Evolutionary conservation across 305 asterid genomes (phyloP).

Genomic region (Galium porrigens): DNA sequence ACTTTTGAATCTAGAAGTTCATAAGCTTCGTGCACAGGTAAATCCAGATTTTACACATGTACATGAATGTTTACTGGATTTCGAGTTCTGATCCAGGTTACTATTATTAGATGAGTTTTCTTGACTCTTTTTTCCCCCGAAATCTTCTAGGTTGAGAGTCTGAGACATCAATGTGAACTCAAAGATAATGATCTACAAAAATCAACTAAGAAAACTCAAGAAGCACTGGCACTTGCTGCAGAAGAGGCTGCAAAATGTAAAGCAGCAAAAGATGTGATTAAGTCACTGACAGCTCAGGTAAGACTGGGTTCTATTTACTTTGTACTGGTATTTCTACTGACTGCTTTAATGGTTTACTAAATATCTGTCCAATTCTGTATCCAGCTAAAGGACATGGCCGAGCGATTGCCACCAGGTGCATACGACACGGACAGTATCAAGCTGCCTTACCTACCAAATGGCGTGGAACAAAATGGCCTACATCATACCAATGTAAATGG

Average conservation of each 20-base stretch:
- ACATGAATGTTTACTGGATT: conserved; percentile 3
- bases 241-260: conserved; percentile 86
- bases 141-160: conserved; percentile 38
- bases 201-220: conserved; percentile 62
- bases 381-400: conserved; percentile 95
- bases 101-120: background rate
- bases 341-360: conserved; percentile 7
- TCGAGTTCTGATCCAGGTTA: conserved; percentile 1
- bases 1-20: conserved; percentile 72
- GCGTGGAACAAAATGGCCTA: conserved; percentile 44
- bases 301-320: conserved; percentile 8
- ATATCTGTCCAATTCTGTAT: conserved; percentile 5
- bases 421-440: conserved; percentile 62
- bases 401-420: conserved; percentile 77
- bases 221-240: conserved; percentile 61
- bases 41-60: conserved; percentile 4
- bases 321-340: background rate
- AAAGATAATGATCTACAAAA: conserved; percentile 65
- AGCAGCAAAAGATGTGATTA: conserved; percentile 92
- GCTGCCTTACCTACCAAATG: conserved; percentile 51
- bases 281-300: conserved; percentile 85
- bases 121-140: conserved; percentile 11
- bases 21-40: conserved; percentile 74
- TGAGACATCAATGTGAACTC: conserved; percentile 51
- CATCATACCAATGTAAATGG: conserved; percentile 36